phyloP scores from a whole-genome alignment of 2,329 filamentous ascomycete species.

The Fusarium ramigenum region DNA sequence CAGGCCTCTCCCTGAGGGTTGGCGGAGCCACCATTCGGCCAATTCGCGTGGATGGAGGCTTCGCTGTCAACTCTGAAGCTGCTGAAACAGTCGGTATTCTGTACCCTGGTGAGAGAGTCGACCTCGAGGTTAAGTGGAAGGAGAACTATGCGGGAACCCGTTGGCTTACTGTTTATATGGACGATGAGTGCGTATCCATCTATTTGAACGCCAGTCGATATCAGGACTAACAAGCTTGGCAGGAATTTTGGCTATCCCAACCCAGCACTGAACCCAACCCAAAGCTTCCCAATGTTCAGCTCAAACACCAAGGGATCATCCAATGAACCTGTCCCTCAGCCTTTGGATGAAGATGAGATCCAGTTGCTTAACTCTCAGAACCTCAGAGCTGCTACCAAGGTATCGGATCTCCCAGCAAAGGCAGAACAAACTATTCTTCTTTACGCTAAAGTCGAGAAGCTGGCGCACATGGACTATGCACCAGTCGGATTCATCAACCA shows the following conservation, averaged over 20 bases:
- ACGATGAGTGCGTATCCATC: neutral
- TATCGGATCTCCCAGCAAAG: neutral
- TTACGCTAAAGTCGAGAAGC: neutral
- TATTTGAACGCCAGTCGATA: accelerated
- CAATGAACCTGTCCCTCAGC: accelerated
- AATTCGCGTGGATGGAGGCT: neutral
- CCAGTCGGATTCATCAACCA: conserved; percentile 12
- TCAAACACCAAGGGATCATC: accelerated
- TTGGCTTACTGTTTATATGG: neutral
- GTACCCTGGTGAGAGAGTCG: neutral
- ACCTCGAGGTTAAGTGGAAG: neutral
- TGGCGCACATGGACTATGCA: conserved; percentile 6
- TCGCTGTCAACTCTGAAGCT: accelerated
- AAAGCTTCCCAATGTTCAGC: neutral
- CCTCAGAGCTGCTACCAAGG: neutral
- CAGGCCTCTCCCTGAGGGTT: neutral
- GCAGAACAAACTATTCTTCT: neutral
- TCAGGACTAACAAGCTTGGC: neutral
- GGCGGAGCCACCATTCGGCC: neutral
- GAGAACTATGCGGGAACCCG: accelerated
- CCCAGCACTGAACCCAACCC: neutral
- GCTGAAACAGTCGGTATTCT: neutral
- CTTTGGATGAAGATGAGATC: accelerated
- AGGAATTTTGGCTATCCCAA: conserved; percentile 6
- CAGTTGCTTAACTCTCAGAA: neutral